These are phyloP conservation scores for Penicillium subrubescens DNA, from an alignment of 495 filamentous ascomycete species.

Conservation along the genomic window DNA sequence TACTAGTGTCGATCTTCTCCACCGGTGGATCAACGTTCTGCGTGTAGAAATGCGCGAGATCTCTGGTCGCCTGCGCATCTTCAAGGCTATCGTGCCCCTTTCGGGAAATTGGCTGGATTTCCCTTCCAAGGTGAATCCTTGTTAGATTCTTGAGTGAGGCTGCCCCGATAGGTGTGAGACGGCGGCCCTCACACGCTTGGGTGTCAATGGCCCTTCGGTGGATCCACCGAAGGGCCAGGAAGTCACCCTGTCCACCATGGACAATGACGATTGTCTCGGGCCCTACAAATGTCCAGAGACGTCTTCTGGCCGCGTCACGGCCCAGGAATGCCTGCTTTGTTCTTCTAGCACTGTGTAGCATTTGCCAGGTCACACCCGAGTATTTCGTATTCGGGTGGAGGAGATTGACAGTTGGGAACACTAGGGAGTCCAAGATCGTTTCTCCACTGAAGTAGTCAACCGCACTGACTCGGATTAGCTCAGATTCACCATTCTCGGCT, in stretches of 20 bases:
- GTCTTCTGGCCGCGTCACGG: slow-evolving; percentile 31
- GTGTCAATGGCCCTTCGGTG: slow-evolving; percentile 36
- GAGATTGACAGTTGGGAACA: slow-evolving; percentile 39
- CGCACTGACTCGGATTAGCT: slow-evolving; percentile 45
- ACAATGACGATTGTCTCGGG: not conserved
- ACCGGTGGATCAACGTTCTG: too few species aligned
- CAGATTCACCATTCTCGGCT: slow-evolving; percentile 24
- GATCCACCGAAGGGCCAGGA: slow-evolving; percentile 31
- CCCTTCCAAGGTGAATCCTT: slow-evolving; percentile 24
- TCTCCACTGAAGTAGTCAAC: slow-evolving; percentile 49
- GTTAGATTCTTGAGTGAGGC: slow-evolving; percentile 29
- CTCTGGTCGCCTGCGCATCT: slow-evolving; percentile 35
- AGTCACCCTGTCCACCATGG: slow-evolving; percentile 30
- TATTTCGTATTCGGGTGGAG: slow-evolving; percentile 40
- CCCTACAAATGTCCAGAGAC: slow-evolving; percentile 41
- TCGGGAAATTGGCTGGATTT: slow-evolving; percentile 30
- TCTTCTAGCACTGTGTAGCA: slow-evolving; percentile 26
- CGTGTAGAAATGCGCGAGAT: too few species aligned
- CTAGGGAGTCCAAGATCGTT: slow-evolving; percentile 45
- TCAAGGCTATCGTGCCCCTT: slow-evolving; percentile 43
- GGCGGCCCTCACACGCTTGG: slow-evolving; percentile 17
- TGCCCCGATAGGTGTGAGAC: slow-evolving; percentile 11
- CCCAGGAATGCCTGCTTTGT: slow-evolving; percentile 24
- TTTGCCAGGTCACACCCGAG: slow-evolving; percentile 36
- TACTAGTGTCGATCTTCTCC: too few species aligned